Evolutionary conservation across 1,284 basidiomycete species (phyloP).

Genomic region (Tylopilus orsonianus): DNA sequence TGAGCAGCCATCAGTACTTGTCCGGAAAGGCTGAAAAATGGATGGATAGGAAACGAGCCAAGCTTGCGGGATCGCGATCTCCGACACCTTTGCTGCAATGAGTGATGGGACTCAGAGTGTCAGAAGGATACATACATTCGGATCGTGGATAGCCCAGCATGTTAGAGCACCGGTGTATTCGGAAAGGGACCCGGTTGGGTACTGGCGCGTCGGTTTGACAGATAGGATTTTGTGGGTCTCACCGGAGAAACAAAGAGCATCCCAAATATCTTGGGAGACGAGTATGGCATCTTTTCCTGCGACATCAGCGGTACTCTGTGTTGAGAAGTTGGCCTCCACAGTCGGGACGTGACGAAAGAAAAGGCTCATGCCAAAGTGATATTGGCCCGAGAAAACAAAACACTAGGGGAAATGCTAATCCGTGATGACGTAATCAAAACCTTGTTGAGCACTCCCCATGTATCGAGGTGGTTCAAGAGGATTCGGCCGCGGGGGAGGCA

Average conservation of each 20-base stretch:
- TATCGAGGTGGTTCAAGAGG: slow-evolving; percentile 49
- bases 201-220: slow-evolving; percentile 28
- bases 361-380: slow-evolving; percentile 29
- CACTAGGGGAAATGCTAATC: too few species aligned
- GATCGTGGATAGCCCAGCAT: slow-evolving; percentile 32
- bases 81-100: slow-evolving; percentile 23
- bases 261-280: slow-evolving; percentile 37
- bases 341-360: slow-evolving; percentile 31
- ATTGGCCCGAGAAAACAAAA: too few species aligned
- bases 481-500: slow-evolving; percentile 45
- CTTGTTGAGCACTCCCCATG: slow-evolving; percentile 36
- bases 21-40: slow-evolving; percentile 29
- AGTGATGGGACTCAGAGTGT: slow-evolving; percentile 1
- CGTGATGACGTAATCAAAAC: slow-evolving; percentile 18
- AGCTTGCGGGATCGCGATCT: slow-evolving; percentile 27
- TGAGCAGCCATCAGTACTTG: slow-evolving; percentile 3
- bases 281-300: slow-evolving; percentile 23
- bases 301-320: slow-evolving; percentile 5
- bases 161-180: slow-evolving; percentile 12
- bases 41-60: slow-evolving; percentile 30
- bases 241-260: slow-evolving; percentile 22
- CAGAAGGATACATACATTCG: slow-evolving; percentile 21
- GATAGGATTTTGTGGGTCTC: slow-evolving; percentile 18
- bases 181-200: slow-evolving; percentile 6
- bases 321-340: slow-evolving; percentile 25